These are phyloP conservation scores for Ascoidea rubescens DNA, from an alignment of 805 yeast species.

Conservation along the genomic window DNA sequence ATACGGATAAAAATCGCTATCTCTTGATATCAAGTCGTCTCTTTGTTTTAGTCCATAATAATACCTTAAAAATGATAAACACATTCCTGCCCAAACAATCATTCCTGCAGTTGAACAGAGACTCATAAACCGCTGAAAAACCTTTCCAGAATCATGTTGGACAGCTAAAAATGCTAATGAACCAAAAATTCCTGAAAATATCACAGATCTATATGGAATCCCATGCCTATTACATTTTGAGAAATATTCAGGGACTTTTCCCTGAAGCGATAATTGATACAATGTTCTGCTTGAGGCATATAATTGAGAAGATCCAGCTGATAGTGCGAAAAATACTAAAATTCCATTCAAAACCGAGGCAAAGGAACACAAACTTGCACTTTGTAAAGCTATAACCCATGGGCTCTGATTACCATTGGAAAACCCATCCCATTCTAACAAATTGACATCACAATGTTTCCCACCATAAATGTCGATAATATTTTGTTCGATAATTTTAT, in stretches of 20 bases:
- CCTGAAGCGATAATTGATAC: slow-evolving; percentile 38
- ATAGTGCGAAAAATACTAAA: slow-evolving; percentile 37
- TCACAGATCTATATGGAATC: slow-evolving; percentile 59
- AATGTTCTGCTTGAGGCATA: slow-evolving; percentile 50
- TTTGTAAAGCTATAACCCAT: slow-evolving; percentile 44
- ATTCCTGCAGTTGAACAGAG: slow-evolving; percentile 51
- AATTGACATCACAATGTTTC: neutral
- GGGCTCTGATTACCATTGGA: slow-evolving; percentile 41
- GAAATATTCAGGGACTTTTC: slow-evolving; percentile 49
- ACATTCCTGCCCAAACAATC: slow-evolving; percentile 57
- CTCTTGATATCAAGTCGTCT: slow-evolving; percentile 40
- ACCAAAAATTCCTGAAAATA: slow-evolving; percentile 40
- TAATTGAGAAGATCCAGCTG: slow-evolving; percentile 43
- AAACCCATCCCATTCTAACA: slow-evolving; percentile 6
- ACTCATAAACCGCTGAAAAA: slow-evolving; percentile 42
- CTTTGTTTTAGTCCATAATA: slow-evolving; percentile 38
- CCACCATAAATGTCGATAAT: slow-evolving; percentile 6
- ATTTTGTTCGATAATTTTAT: slow-evolving; percentile 2
- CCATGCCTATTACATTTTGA: slow-evolving; percentile 48
- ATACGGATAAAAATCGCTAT: slow-evolving; percentile 52
- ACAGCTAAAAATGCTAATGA: slow-evolving; percentile 38
- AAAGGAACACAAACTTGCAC: slow-evolving; percentile 34
- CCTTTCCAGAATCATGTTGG: slow-evolving; percentile 34
- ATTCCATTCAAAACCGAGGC: slow-evolving; percentile 37
- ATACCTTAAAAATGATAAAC: slow-evolving; percentile 38